Evolutionary conservation across 768 basidiomycete species (phyloP).

Genomic region (Russula sp.): DNA sequence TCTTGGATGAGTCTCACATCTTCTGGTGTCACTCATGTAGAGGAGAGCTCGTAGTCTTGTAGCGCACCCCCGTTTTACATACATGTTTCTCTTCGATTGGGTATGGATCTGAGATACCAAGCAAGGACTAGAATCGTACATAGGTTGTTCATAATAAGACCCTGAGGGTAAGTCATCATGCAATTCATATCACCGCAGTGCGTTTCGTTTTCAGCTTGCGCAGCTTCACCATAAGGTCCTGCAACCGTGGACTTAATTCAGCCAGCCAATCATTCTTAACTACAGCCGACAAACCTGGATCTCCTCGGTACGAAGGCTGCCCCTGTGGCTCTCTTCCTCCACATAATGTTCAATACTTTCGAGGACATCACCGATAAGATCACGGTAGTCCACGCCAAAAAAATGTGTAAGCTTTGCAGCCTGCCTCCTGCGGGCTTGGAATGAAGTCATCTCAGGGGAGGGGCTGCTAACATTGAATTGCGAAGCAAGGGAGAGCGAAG

Average conservation of each 20-base stretch:
- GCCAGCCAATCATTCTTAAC: not conserved
- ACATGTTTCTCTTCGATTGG: not conserved
- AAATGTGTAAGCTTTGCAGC: slow-evolving; percentile 83
- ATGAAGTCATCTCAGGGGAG: slow-evolving; percentile 43
- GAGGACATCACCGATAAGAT: slow-evolving; percentile 67
- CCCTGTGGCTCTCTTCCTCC: slow-evolving; percentile 57
- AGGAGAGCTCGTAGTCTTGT: slow-evolving; percentile 76
- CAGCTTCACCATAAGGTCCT: slow-evolving; percentile 41
- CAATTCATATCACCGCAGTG: slow-evolving; percentile 23
- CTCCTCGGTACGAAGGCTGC: slow-evolving; percentile 59
- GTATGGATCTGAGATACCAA: slow-evolving; percentile 7
- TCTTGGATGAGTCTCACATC: slow-evolving; percentile 81
- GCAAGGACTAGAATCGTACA: slow-evolving; percentile 13
- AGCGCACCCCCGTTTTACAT: slow-evolving; percentile 13
- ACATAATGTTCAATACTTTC: slow-evolving; percentile 75
- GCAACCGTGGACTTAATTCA: slow-evolving; percentile 5
- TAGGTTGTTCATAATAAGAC: slow-evolving; percentile 21
- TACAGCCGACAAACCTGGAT: slow-evolving; percentile 47
- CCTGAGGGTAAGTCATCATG: slow-evolving; percentile 17
- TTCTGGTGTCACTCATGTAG: slow-evolving; percentile 85
- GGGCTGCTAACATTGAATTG: slow-evolving; percentile 36
- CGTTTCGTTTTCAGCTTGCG: slow-evolving; percentile 50
- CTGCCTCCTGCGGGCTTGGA: slow-evolving; percentile 63
- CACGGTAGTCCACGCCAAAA: slow-evolving; percentile 81
- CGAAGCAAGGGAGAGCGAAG: slow-evolving; percentile 51